phyloP scores from a whole-genome alignment of 176 grass and related monocot genomes.

The Oryza longistaminata region DNA sequence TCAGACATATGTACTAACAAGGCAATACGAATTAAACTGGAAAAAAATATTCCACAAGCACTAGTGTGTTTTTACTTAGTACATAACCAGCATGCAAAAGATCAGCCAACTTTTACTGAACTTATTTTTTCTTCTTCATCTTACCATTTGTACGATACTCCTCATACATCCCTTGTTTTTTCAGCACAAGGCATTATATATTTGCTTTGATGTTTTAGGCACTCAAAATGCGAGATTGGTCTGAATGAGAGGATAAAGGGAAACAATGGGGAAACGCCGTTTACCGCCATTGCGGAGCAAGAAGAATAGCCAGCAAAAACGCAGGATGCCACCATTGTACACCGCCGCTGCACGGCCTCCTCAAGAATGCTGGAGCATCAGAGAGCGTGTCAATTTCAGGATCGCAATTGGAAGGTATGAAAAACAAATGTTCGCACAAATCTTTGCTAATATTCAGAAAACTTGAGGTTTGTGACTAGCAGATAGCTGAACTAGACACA shows the following conservation, averaged over 20 bases:
- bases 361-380: constrained; percentile 39
- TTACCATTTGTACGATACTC: not conserved
- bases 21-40: not conserved
- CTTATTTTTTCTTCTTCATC: not conserved
- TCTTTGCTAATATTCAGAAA: not conserved
- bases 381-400: constrained; percentile 36
- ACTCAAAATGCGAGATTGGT: not conserved
- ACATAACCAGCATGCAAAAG: not conserved
- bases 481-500: not conserved
- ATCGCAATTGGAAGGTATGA: constrained; percentile 26
- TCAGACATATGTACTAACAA: not conserved
- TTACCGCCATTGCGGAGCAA: not conserved
- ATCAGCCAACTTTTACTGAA: not conserved
- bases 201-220: not conserved
- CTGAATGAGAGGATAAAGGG: not conserved
- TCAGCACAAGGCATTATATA: not conserved
- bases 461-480: not conserved
- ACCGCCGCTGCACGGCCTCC: constrained; percentile 11
- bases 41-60: not conserved
- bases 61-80: not conserved
- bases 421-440: not conserved
- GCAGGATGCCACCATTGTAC: not conserved
- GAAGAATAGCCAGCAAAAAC: not conserved
- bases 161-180: not conserved
- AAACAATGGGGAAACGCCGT: constrained; percentile 3